Base-by-base conservation (phyloP, 1,284 basidiomycete species). In the Malassezia pachydermatis region DNA sequence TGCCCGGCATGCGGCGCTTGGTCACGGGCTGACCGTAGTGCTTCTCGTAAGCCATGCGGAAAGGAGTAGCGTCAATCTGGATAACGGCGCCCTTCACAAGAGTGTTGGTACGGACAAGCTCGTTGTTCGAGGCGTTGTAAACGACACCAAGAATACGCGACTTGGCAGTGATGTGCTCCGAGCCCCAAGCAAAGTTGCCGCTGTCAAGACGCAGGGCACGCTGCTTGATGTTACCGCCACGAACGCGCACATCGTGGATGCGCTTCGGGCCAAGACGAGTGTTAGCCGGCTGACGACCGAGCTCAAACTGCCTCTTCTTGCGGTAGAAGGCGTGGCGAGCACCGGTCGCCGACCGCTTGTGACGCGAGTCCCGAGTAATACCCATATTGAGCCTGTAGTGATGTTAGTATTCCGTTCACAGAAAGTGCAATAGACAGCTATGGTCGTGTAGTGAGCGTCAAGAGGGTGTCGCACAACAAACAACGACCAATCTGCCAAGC, bases 71-170 rank as follows among this genome's bases (percentile, higher is more conserved):
- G 41, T 70, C 68, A 40, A 70, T 62, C 61, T 70, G 68, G 47
- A 70, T 67, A 43, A 70, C 60, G 56, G 65, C 64, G 37, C 58
- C 57, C 64, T 70, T 70, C 45, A 70, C 68, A 20, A 70, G 60
- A n/a, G 68, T 70, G 68, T 70, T 70, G 56, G 68, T 70, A 25
- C 68, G 68, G 33, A 70, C 68, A 41, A 70, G 58, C 65, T 70
- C 68, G 66, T 70, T 70, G 63, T 70, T 70, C 45, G 68, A 70
- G 48, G 68, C 68, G 58, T 70, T 70, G 66, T 66, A 70, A 37
- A 70, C 68, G 51, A 70, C 68, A 57, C 66, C 66, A 10, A 70
- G 62, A 25, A 70, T 62, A 63, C 68, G 68, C 33, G 66, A 63
- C 68, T 70, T 70, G 59, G 62, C 60, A 10, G 68, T 70, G 48